phyloP scores from a whole-genome alignment of 2,329 filamentous ascomycete genomes.

The Alternaria burnsii region DNA sequence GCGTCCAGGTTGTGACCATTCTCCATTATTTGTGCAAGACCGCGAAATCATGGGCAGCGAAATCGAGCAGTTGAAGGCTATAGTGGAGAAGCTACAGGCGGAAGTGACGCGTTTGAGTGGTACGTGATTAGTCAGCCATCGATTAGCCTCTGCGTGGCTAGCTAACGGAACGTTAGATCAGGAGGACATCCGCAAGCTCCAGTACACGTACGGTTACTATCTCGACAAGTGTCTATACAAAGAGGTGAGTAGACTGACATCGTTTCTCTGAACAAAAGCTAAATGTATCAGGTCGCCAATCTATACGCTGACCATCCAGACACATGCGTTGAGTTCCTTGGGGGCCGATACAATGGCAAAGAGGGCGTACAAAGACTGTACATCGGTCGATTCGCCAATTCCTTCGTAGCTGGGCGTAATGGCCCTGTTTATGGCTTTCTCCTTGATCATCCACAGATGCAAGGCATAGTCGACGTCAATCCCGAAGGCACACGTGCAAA shows the following conservation, averaged over 20 bases:
- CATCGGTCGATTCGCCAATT: slow-evolving; percentile 60
- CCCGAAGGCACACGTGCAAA: slow-evolving; percentile 58
- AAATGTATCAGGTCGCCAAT: slow-evolving; percentile 36
- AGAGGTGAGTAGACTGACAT: slow-evolving; percentile 50
- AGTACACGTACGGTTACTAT: slow-evolving; percentile 68
- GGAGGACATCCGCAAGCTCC: slow-evolving; percentile 63
- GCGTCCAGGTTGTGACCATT: neutral
- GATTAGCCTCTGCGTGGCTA: neutral
- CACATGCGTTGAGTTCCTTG: slow-evolving; percentile 65
- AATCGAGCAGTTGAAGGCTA: slow-evolving; percentile 39
- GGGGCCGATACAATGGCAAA: slow-evolving; percentile 62
- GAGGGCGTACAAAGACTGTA: slow-evolving; percentile 63
- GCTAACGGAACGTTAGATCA: slow-evolving; percentile 54
- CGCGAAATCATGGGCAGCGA: slow-evolving; percentile 35
- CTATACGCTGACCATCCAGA: slow-evolving; percentile 64
- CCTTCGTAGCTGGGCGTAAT: slow-evolving; percentile 64
- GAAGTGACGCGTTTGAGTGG: slow-evolving; percentile 42
- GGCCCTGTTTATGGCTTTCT: slow-evolving; percentile 65
- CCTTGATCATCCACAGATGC: slow-evolving; percentile 66
- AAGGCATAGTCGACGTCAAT: slow-evolving; percentile 64
- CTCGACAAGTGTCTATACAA: slow-evolving; percentile 67
- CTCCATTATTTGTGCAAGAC: neutral
- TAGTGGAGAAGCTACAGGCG: slow-evolving; percentile 39
- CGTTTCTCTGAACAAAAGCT: neutral
- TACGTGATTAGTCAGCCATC: slow-evolving; percentile 16